Evolutionary conservation across 1,284 basidiomycete species (phyloP).

Genomic region (Ustilago loliicola): DNA sequence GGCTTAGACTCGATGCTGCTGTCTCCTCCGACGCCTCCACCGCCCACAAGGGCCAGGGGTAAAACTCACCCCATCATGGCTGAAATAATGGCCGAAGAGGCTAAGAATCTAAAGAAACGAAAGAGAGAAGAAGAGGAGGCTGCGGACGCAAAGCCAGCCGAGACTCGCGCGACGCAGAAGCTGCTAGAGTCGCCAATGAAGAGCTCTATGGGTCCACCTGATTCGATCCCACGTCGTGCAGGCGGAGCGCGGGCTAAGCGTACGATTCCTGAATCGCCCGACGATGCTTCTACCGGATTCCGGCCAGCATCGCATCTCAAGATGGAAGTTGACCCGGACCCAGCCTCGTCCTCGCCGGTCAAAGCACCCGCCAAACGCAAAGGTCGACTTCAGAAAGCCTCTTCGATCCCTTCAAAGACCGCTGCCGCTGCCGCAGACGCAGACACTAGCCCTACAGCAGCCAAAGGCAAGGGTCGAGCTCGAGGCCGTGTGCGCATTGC

Average conservation of each 20-base stretch:
- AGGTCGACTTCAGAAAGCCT: conserved; percentile 25
- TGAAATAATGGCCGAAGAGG: conserved; percentile 16
- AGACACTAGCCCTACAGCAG: conserved; percentile 30
- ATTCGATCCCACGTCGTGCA: conserved; percentile 44
- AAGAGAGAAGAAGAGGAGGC: not conserved
- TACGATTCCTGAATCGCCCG: conserved; percentile 31
- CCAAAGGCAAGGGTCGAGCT: conserved; percentile 10
- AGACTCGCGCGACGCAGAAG: conserved; percentile 8
- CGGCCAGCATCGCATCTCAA: not conserved
- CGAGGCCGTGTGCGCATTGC: conserved; percentile 14
- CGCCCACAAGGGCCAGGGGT: not conserved
- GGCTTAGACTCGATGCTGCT: not conserved
- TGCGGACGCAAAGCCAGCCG: not conserved
- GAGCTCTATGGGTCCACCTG: conserved; percentile 47
- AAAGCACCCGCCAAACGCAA: conserved; percentile 34
- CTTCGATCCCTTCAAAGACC: conserved; percentile 7
- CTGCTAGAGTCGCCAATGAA: conserved; percentile 23
- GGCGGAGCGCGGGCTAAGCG: conserved; percentile 21
- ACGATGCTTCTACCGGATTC: not conserved
- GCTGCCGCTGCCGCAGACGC: not conserved
- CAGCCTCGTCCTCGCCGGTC: conserved; percentile 38
- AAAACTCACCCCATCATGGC: conserved; percentile 23
- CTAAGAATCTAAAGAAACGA: conserved; percentile 3
- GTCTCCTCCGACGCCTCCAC: conserved; percentile 13
- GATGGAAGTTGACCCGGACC: conserved; percentile 19